These are phyloP conservation scores for Fibroporia radiculosa DNA, from an alignment of 768 basidiomycete genomes.

Conservation along the genomic window DNA sequence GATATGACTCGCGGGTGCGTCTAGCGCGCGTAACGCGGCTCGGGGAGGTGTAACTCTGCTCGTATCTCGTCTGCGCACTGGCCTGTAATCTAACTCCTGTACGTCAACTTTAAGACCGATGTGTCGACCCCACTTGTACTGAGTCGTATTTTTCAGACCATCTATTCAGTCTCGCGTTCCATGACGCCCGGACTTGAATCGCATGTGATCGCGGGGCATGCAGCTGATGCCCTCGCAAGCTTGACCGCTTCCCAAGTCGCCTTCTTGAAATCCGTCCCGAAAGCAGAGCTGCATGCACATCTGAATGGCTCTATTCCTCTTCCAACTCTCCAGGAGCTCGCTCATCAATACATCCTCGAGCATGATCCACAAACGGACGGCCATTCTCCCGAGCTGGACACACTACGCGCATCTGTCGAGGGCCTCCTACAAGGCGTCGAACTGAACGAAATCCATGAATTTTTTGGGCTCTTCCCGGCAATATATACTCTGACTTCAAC, in stretches of 20 bases:
- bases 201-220: constrained; percentile 19
- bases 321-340: constrained; percentile 52
- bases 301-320: constrained; percentile 81
- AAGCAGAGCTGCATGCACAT: constrained; percentile 84
- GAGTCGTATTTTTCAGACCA: no score
- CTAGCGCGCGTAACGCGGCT: no score
- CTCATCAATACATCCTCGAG: constrained; percentile 27
- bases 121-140: no score
- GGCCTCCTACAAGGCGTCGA: constrained; percentile 31
- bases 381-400: constrained; percentile 8
- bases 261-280: constrained; percentile 61
- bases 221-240: constrained; percentile 45
- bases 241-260: constrained; percentile 41
- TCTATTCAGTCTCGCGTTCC: no score
- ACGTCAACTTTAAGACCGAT: no score
- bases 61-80: no score
- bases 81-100: no score
- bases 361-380: background rate
- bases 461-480: constrained; percentile 68
- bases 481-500: constrained; percentile 74
- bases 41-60: no score
- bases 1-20: no score
- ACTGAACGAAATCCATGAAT: constrained; percentile 56
- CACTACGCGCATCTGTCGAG: constrained; percentile 39
- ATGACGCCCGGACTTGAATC: no score